Conservation (phyloP, 495 filamentous ascomycete species). For the Neohortaea acidophila region DNA sequence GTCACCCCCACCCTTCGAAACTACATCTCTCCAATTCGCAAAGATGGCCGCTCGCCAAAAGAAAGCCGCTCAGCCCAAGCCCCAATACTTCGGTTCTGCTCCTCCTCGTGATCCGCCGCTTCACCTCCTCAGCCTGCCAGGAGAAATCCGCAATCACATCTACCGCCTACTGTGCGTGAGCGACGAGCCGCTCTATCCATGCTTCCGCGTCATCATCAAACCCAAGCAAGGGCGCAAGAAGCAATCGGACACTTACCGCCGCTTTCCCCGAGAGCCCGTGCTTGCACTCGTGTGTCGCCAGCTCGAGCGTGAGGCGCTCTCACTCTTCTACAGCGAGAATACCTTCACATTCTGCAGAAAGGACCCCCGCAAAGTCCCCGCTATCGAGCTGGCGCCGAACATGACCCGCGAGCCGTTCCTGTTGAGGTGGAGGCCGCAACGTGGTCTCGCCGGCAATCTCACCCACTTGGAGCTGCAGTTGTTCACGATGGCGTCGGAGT, state of each 20-base stretch:
- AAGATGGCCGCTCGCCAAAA: not conserved
- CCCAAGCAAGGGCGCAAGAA: not conserved
- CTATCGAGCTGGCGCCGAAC: not conserved
- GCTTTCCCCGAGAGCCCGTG: not conserved
- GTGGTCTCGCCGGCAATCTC: not conserved
- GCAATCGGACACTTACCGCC: not conserved
- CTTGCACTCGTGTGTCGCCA: not conserved
- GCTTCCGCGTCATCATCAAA: not conserved
- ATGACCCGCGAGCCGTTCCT: not conserved
- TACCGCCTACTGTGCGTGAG: not conserved
- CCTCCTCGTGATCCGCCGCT: not conserved
- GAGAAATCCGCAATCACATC: conserved; percentile 1
- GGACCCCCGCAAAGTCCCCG: not conserved
- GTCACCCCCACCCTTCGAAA: not conserved
- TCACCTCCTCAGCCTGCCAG: not conserved
- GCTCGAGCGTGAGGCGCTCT: not conserved
- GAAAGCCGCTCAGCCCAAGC: not conserved
- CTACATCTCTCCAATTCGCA: too few relatives aligned
- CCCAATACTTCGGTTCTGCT: not conserved
- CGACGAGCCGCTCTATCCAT: not conserved
- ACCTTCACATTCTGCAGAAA: not conserved
- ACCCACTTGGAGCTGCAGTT: not conserved
- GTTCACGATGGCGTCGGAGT: not conserved
- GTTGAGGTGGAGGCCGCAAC: not conserved
- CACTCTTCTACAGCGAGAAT: conserved; percentile 2